These are phyloP conservation scores for Umbelopsis sp. DNA, from an alignment of 192 early-diverging fungal genomes.

Conservation along the genomic window DNA sequence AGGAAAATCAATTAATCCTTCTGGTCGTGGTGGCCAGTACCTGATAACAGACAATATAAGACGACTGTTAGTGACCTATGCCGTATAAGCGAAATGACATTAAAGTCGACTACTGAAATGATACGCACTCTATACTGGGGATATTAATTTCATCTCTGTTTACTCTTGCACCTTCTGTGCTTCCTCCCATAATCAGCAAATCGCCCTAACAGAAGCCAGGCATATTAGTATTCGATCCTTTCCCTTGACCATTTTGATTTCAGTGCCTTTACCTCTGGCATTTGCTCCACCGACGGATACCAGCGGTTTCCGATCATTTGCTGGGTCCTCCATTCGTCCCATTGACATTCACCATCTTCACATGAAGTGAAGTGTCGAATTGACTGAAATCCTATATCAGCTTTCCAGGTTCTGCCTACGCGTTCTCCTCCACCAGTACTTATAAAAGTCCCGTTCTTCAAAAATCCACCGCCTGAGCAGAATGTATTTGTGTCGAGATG, in stretches of 20 bases:
- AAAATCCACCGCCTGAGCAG: slow-evolving; percentile 56
- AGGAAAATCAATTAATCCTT: slow-evolving; percentile 34
- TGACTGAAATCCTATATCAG: slow-evolving; percentile 42
- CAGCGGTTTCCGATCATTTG: slow-evolving; percentile 48
- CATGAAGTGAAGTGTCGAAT: slow-evolving; percentile 53
- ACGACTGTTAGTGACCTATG: too few species aligned
- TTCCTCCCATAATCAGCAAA: slow-evolving; percentile 58
- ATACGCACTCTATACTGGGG: slow-evolving; percentile 43
- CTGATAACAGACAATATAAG: neutral
- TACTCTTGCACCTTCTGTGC: slow-evolving; percentile 40
- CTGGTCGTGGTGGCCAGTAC: slow-evolving; percentile 44
- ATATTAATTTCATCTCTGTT: slow-evolving; percentile 45
- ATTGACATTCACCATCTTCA: slow-evolving; percentile 40
- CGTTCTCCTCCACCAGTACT: slow-evolving; percentile 53
- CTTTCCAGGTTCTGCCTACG: slow-evolving; percentile 13
- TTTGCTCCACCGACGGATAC: slow-evolving; percentile 50
- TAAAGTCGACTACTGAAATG: neutral
- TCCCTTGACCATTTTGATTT: too few species aligned
- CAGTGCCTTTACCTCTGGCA: slow-evolving; percentile 24
- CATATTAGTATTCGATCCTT: too few species aligned
- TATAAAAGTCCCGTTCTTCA: slow-evolving; percentile 49
- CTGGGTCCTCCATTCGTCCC: slow-evolving; percentile 43
- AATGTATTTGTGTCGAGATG: slow-evolving; percentile 53
- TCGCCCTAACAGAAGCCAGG: slow-evolving; percentile 34
- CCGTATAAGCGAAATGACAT: too few species aligned